These are phyloP conservation scores for Pseudogymnoascus sp. DNA, from an alignment of 2,329 filamentous ascomycete genomes.

Conservation along the genomic window DNA sequence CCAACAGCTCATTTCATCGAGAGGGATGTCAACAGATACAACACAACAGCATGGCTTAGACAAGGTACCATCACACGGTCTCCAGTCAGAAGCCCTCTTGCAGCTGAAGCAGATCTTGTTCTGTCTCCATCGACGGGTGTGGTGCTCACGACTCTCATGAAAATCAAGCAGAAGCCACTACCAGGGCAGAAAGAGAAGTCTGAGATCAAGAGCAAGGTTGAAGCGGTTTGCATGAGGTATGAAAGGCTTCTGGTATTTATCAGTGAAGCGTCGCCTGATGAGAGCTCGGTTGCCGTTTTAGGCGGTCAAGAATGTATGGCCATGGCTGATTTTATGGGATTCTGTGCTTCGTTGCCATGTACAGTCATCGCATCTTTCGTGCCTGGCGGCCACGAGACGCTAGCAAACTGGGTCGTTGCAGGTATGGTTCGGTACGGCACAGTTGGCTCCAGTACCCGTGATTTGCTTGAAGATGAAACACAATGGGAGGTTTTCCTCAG, in stretches of 20 bases:
- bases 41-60: conserved; percentile 29
- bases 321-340: conserved; percentile 26
- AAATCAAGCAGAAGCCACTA: conserved; percentile 63
- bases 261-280: conserved; percentile 44
- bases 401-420: conserved; percentile 49
- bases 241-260: conserved; percentile 62
- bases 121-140: conserved; percentile 63
- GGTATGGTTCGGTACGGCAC: conserved; percentile 42
- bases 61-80: conserved; percentile 29
- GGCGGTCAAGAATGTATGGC: conserved; percentile 22
- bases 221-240: conserved; percentile 50
- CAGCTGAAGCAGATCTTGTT: conserved; percentile 63
- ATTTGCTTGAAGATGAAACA: conserved; percentile 51
- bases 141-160: conserved; percentile 63
- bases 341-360: conserved; percentile 30
- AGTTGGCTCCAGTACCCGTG: conserved; percentile 13
- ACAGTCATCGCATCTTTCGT: conserved; percentile 40
- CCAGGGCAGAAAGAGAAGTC: conserved; percentile 49
- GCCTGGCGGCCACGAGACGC: conserved; percentile 41
- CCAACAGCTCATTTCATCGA: conserved; percentile 49
- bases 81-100: conserved; percentile 33
- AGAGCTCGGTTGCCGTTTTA: conserved; percentile 29
- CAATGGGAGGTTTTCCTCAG: conserved; percentile 62
- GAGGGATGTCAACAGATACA: conserved; percentile 46
- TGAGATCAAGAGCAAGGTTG: conserved; percentile 43